These are phyloP conservation scores for Passiflora organensis DNA, from an alignment of 345 rosid species.

Conservation along the genomic window DNA sequence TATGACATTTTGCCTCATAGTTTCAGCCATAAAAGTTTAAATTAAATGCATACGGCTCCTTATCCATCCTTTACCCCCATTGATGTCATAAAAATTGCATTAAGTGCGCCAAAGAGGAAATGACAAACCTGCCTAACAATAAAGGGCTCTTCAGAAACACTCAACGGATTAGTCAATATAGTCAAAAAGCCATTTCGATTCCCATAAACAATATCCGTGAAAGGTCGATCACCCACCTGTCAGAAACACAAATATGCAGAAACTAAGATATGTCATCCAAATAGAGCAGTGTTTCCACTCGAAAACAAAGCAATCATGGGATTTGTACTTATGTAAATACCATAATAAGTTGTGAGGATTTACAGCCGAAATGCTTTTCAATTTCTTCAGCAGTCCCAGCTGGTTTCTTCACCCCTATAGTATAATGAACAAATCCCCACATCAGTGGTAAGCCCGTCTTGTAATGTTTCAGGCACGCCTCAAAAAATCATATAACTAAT, in stretches of 20 bases:
- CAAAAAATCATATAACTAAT: no score
- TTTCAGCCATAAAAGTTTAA: not conserved
- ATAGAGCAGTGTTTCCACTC: constrained; percentile 7
- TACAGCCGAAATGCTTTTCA: constrained; percentile 88
- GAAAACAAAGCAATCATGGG: constrained; percentile 4
- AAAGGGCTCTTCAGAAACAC: constrained; percentile 78
- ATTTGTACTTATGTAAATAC: constrained; percentile 25
- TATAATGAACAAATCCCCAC: constrained; percentile 1
- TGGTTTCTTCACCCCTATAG: constrained; percentile 80
- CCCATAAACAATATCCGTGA: constrained; percentile 85
- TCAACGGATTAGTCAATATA: constrained; percentile 68
- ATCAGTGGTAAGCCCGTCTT: no score
- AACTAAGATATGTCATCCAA: no score
- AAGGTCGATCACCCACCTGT: constrained; percentile 96
- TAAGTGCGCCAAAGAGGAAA: constrained; percentile 4
- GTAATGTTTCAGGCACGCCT: no score
- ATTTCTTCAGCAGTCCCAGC: constrained; percentile 92
- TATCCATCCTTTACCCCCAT: not conserved
- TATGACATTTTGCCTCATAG: not conserved
- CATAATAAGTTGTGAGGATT: constrained; percentile 77
- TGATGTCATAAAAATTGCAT: not conserved
- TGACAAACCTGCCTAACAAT: constrained; percentile 84
- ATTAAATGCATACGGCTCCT: not conserved
- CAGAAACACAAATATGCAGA: constrained; percentile 15
- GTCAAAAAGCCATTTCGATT: constrained; percentile 84